Evolutionary conservation across 1,284 basidiomycete species (phyloP).

Genomic region (Wolfiporia cocos): DNA sequence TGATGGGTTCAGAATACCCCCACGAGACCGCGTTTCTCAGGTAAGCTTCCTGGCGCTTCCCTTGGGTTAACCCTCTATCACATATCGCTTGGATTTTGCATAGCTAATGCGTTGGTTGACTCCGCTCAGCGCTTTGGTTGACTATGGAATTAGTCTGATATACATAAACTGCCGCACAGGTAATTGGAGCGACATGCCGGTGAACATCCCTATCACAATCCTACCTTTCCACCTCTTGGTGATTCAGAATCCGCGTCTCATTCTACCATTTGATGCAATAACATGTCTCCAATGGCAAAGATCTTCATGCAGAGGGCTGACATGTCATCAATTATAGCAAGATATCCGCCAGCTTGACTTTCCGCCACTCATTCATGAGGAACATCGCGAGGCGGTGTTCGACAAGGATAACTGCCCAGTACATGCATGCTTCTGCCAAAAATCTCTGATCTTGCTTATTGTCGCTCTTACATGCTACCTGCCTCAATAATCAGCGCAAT

Average conservation of each 20-base stretch:
- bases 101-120: too few species aligned
- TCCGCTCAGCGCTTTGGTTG: too few species aligned
- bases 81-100: too few species aligned
- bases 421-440: conserved; percentile 21
- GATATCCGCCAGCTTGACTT: conserved; percentile 90
- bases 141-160: too few species aligned
- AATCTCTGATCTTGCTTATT: neutral
- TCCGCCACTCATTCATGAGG: conserved; percentile 64
- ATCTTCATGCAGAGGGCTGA: conserved; percentile 3
- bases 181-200: conserved; percentile 42
- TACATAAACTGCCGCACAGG: too few species aligned
- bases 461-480: too few species aligned
- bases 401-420: conserved; percentile 99
- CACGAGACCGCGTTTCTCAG: too few species aligned
- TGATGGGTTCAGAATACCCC: too few species aligned
- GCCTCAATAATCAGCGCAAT: too few species aligned
- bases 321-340: conserved; percentile 34
- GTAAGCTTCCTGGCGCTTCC: too few species aligned
- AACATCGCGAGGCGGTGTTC: conserved; percentile 85
- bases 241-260: conserved; percentile 65
- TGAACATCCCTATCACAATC: conserved; percentile 75
- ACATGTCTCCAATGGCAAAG: conserved; percentile 50
- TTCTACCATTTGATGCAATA: conserved; percentile 68
- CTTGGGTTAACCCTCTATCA: too few species aligned
- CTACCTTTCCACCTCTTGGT: conserved; percentile 72